These are phyloP conservation scores for Solanum lycopersicoides DNA, from an alignment of 257 asterid genomes.

Conservation along the genomic window DNA sequence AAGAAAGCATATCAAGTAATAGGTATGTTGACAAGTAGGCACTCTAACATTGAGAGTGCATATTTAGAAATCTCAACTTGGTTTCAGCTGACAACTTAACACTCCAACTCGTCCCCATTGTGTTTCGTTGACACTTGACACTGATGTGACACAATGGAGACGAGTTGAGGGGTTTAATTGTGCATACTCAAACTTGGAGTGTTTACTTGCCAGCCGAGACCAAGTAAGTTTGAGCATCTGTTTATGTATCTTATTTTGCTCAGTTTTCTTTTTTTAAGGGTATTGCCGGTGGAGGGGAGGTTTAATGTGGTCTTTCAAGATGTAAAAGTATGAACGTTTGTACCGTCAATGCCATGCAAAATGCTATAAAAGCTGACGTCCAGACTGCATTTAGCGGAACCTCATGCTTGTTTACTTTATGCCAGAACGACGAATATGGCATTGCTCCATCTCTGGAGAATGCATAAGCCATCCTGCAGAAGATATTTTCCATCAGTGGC, in stretches of 20 bases:
- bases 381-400: conserved; percentile 90
- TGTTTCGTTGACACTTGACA: too few relatives aligned
- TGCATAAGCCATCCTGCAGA: conserved; percentile 82
- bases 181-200: not conserved
- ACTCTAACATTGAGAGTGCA: not conserved
- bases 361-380: conserved; percentile 71
- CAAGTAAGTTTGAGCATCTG: not conserved
- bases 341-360: conserved; percentile 99
- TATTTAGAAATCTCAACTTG: too few relatives aligned
- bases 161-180: not conserved
- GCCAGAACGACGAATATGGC: conserved; percentile 87
- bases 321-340: not conserved
- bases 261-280: not conserved
- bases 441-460: conserved; percentile 98
- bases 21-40: not conserved
- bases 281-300: not conserved
- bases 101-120: not conserved
- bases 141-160: not conserved
- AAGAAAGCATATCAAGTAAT: not conserved
- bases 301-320: not conserved
- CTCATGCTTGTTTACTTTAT: conserved; percentile 76
- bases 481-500: not conserved
- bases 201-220: not conserved
- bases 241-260: not conserved
- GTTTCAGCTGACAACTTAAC: not conserved